phyloP scores from a whole-genome alignment of 2,329 filamentous ascomycete species.

The Colletotrichum salicis region DNA sequence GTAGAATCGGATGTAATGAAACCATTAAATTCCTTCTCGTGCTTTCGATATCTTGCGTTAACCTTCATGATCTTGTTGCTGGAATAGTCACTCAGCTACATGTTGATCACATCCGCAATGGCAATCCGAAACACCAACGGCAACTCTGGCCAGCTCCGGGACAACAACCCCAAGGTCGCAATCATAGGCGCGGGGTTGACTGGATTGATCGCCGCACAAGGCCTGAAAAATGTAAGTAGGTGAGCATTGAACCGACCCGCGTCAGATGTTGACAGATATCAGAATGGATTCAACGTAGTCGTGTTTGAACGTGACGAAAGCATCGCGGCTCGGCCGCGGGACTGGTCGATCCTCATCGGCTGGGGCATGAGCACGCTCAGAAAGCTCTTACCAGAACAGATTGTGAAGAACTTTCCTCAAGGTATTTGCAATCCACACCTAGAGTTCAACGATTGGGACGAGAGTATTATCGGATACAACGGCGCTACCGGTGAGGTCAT shows the following conservation, averaged over 20 bases:
- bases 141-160: background rate
- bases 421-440: constrained; percentile 49
- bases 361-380: constrained; percentile 51
- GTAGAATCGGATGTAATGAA: too few species aligned
- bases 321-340: constrained; percentile 44
- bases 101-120: background rate
- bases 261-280: background rate
- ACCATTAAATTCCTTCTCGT: background rate
- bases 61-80: background rate
- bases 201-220: constrained; percentile 50
- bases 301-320: constrained; percentile 46
- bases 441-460: constrained; percentile 43
- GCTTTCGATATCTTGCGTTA: background rate
- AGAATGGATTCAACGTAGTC: constrained; percentile 47
- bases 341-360: constrained; percentile 53
- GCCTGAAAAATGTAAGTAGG: constrained; percentile 44
- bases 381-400: constrained; percentile 46
- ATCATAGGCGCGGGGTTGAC: constrained; percentile 52
- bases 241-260: too few species aligned
- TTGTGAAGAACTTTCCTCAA: constrained; percentile 42
- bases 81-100: background rate
- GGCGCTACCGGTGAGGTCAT: constrained; percentile 49
- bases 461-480: constrained; percentile 46
- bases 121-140: background rate
- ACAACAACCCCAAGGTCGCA: constrained; percentile 40